Evolutionary conservation across 352 stramenopile species (phyloP).

Genomic region (Pythium aristosporum): DNA sequence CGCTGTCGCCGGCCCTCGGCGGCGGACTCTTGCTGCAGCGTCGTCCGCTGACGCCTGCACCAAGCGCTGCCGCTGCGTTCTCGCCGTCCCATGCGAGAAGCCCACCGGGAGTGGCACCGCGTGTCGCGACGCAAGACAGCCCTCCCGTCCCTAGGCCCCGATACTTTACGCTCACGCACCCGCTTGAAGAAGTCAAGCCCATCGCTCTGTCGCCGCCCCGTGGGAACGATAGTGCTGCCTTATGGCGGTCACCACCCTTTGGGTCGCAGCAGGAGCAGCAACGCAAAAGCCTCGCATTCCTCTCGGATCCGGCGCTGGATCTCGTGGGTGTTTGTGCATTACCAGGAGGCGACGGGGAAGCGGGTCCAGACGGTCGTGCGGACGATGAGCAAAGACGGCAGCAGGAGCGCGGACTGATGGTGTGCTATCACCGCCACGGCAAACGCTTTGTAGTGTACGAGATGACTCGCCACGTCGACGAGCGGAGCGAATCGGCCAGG

Average conservation of each 20-base stretch:
- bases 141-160: slow-evolving; percentile 31
- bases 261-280: neutral
- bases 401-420: slow-evolving; percentile 31
- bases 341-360: slow-evolving; percentile 2
- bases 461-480: slow-evolving; percentile 24
- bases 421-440: slow-evolving; percentile 50
- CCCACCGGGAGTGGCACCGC: neutral
- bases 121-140: neutral
- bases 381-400: neutral
- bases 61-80: slow-evolving; percentile 30
- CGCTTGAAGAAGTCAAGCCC: slow-evolving; percentile 77
- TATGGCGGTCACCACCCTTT: neutral
- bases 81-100: slow-evolving; percentile 21
- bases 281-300: slow-evolving; percentile 26
- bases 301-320: slow-evolving; percentile 57
- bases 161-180: slow-evolving; percentile 74
- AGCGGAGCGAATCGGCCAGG: neutral
- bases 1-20: slow-evolving; percentile 29
- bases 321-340: slow-evolving; percentile 38
- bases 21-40: slow-evolving; percentile 63
- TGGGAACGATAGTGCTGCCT: neutral
- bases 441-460: slow-evolving; percentile 54
- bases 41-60: slow-evolving; percentile 37
- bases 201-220: slow-evolving; percentile 30
- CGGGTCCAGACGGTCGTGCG: neutral